Conservation (phyloP, 192 early-diverging fungal species). For the Umbelopsis vinacea region DNA sequence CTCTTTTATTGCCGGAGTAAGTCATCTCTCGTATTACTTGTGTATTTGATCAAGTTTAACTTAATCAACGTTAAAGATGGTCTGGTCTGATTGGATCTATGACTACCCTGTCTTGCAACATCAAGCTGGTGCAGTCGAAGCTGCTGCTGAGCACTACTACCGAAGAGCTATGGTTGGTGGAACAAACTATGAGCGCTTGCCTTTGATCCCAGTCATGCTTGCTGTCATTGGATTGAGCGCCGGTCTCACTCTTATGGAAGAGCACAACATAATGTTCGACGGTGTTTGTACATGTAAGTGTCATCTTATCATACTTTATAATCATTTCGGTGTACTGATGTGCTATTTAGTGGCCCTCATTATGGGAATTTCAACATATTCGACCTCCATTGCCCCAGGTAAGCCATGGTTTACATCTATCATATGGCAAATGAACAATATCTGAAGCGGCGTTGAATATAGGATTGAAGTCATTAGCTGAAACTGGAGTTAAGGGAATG, state of each 20-base stretch:
- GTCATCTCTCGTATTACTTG: background rate
- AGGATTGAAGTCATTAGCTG: conserved; percentile 1
- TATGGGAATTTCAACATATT: conserved; percentile 35
- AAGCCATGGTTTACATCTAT: background rate
- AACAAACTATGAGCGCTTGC: background rate
- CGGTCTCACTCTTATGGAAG: conserved; percentile 9
- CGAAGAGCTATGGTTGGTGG: background rate
- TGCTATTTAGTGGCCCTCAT: conserved; percentile 27
- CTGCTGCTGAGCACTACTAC: background rate
- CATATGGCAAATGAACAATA: background rate
- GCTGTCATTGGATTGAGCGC: conserved; percentile 11
- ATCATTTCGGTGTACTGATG: background rate
- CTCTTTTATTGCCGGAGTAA: conserved; percentile 7
- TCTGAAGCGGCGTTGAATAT: background rate
- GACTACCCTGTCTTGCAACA: conserved; percentile 2
- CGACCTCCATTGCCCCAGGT: conserved; percentile 34
- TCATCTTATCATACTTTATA: background rate
- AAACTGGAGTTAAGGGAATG: conserved; percentile 11
- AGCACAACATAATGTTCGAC: conserved; percentile 6
- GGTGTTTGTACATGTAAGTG: conserved; percentile 15
- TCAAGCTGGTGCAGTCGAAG: background rate
- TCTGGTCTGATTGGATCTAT: conserved; percentile 8
- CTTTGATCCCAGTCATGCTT: background rate
- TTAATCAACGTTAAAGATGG: background rate
- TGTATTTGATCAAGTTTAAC: background rate